These are phyloP conservation scores for Phlebiopsis gigantea DNA, from an alignment of 768 basidiomycete species.

Conservation along the genomic window DNA sequence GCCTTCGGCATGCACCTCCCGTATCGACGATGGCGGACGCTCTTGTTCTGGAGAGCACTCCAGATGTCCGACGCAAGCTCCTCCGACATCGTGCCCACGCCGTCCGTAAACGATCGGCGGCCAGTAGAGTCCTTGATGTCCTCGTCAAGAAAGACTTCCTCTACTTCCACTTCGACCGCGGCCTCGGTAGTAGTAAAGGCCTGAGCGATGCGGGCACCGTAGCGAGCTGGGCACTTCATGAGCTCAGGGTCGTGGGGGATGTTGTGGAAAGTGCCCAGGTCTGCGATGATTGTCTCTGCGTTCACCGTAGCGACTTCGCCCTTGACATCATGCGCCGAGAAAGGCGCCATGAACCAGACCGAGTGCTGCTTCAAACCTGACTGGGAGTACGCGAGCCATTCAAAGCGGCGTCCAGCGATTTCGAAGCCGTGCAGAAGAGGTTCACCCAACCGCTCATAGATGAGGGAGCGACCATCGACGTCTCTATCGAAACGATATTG, in stretches of 20 bases:
- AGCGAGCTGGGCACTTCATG: constrained; percentile 53
- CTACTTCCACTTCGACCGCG: constrained; percentile 34
- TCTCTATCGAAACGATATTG: constrained; percentile 33
- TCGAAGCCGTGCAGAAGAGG: constrained; percentile 16
- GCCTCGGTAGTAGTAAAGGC: constrained; percentile 68
- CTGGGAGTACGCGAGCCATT: constrained; percentile 18
- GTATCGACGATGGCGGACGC: not conserved
- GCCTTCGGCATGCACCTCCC: constrained; percentile 21
- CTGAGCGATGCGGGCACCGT: constrained; percentile 61
- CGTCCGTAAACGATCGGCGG: constrained; percentile 31
- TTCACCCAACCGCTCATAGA: constrained; percentile 16
- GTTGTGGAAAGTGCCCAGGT: constrained; percentile 48
- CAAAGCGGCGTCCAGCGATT: constrained; percentile 17
- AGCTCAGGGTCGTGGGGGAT: constrained; percentile 37
- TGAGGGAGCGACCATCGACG: constrained; percentile 27
- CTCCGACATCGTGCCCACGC: constrained; percentile 39
- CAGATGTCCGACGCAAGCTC: constrained; percentile 44
- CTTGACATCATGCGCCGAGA: not conserved
- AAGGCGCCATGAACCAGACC: constrained; percentile 19
- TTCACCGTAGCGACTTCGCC: constrained; percentile 17
- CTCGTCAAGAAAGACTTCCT: constrained; percentile 32
- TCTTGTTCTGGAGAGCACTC: constrained; percentile 9
- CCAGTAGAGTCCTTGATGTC: constrained; percentile 33
- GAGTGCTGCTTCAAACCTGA: constrained; percentile 19
- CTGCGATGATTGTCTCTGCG: constrained; percentile 39